Evolutionary conservation across 495 filamentous ascomycete genomes (phyloP), one percentile per base, ranked within the genome.

Genomic region (Penicillium psychrofluorescens): DNA sequence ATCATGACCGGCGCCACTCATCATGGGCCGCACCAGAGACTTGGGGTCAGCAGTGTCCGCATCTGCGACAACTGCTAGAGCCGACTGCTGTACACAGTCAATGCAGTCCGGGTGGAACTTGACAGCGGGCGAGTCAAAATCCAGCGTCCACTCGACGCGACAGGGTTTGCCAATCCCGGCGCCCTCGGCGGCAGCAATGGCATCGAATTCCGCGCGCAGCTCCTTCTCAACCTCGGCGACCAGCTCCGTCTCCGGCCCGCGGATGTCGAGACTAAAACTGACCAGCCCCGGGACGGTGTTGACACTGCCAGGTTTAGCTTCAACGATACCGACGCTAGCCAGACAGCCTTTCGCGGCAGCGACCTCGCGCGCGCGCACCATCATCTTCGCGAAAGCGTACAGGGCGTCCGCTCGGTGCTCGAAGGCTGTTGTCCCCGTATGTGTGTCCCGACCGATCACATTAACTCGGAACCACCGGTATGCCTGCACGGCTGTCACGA

Each of bases 381-480:
- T 86, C 69, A 89, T 76, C 30, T 78, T 79, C 0, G 81, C 71
- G 32, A 84, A 81, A 8, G 77, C 71, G 42, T 86, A 78, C 41
- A 90, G 66, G 1, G 84, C 81, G 53, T 89, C 84, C 32, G 64
- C 61, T 45, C 72, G 70, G 37, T 71, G 61, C 38, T 68, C 56
- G 34, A 88, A 80, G 13, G 80, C 77, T 1, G 86, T 91, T 1
- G 85, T 88, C 1, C 86, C 86, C 1, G 85, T 88, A 53, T 90
- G 86, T 13, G 76, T 78, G 53, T 86, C 83, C 47, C 75, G 64
- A 11, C 86, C 85, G 12, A 63, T 64, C 8, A 91, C 72, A 12
- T 76, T 76, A 9, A 91, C 58, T 4, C 76, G 84, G 58, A 76
- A 80, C 86, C 86, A 89, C 38, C 75, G 77, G 56, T 84, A 88